Conservation (phyloP, 495 filamentous ascomycete species). For the Penicillium psychrofluorescens region DNA sequence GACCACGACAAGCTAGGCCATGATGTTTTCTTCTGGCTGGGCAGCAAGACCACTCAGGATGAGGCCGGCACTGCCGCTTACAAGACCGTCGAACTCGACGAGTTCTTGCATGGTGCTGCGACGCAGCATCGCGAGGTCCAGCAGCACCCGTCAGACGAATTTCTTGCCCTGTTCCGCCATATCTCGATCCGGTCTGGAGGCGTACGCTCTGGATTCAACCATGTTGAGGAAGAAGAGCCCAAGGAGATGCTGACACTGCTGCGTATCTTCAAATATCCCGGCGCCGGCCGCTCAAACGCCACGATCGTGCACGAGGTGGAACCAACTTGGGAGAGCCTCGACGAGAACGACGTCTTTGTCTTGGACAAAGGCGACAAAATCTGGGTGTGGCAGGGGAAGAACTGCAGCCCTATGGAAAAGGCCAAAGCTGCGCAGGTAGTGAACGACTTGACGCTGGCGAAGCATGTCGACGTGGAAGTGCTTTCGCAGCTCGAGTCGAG, state of each 20-base stretch:
- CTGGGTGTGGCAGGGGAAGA: constrained; percentile 59
- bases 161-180: constrained; percentile 48
- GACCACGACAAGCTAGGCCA: constrained; percentile 40
- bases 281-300: constrained; percentile 30
- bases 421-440: constrained; percentile 57
- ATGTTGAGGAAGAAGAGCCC: constrained; percentile 41
- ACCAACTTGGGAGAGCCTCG: constrained; percentile 51
- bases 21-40: constrained; percentile 57
- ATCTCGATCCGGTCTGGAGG: constrained; percentile 49
- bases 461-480: constrained; percentile 55
- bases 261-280: constrained; percentile 49
- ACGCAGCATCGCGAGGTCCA: constrained; percentile 55
- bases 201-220: constrained; percentile 50
- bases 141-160: constrained; percentile 46
- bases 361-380: constrained; percentile 53
- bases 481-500: constrained; percentile 49
- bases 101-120: constrained; percentile 51
- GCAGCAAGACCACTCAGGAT: constrained; percentile 52
- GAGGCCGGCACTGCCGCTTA: constrained; percentile 59
- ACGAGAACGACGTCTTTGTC: constrained; percentile 56
- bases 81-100: constrained; percentile 60
- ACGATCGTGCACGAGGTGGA: constrained; percentile 56
- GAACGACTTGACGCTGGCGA: constrained; percentile 52
- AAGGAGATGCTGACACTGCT: constrained; percentile 42
- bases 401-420: constrained; percentile 58